phyloP scores from a whole-genome alignment of 768 basidiomycete genomes.

The Hygrocybe punicea region DNA sequence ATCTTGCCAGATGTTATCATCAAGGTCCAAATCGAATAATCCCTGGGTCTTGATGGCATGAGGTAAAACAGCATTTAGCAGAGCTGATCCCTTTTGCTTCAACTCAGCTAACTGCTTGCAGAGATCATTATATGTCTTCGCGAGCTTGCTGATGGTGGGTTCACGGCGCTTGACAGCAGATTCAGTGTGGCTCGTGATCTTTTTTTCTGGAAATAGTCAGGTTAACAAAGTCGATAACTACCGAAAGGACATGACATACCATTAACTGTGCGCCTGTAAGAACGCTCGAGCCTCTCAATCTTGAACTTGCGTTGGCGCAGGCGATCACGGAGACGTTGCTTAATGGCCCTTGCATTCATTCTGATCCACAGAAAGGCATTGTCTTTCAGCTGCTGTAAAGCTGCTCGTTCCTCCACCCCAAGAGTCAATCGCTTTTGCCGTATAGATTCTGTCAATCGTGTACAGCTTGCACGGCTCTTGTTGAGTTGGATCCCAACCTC shows the following conservation, averaged over 20 bases:
- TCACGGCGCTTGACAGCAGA: neutral
- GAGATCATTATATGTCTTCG: constrained; percentile 19
- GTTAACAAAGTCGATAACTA: neutral
- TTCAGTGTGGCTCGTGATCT: neutral
- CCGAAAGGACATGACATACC: neutral
- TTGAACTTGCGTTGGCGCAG: neutral
- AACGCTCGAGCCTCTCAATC: neutral
- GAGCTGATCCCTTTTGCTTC: too few species aligned
- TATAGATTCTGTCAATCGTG: neutral
- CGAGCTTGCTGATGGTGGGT: constrained; percentile 14
- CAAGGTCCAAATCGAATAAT: constrained; percentile 26
- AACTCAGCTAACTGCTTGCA: constrained; percentile 21
- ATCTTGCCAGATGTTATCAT: constrained; percentile 32
- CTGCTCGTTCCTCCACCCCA: neutral
- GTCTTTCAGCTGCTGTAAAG: neutral
- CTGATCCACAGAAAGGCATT: neutral
- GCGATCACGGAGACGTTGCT: neutral
- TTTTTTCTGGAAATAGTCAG: neutral
- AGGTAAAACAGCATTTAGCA: constrained; percentile 11
- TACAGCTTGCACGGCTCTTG: neutral
- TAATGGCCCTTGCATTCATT: neutral
- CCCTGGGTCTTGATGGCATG: constrained; percentile 19
- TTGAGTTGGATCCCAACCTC: too few species aligned
- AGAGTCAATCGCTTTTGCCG: neutral
- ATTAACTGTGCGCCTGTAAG: neutral